phyloP scores from a whole-genome alignment of 352 stramenopile species.

The Globisporangium carolinianum region DNA sequence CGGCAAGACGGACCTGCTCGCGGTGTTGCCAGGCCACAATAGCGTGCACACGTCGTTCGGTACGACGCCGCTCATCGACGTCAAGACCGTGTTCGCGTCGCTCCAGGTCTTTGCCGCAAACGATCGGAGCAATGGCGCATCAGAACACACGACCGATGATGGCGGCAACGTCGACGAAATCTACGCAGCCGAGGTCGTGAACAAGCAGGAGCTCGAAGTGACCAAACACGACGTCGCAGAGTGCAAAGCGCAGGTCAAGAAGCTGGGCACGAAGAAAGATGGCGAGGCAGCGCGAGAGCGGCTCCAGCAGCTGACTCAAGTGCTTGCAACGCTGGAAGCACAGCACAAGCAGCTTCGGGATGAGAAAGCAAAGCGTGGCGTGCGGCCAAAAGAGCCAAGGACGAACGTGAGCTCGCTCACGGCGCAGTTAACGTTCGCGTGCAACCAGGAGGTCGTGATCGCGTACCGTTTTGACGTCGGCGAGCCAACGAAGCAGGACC shows the following conservation, averaged over 20 bases:
- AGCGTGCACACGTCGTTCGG: conserved; percentile 51
- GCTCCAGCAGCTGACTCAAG: conserved; percentile 11
- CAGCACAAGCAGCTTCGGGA: background rate
- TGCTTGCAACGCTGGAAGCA: background rate
- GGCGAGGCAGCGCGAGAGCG: conserved; percentile 10
- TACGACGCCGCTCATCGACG: conserved; percentile 47
- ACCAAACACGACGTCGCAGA: conserved; percentile 16
- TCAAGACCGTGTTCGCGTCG: conserved; percentile 32
- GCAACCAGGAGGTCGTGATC: conserved; percentile 19
- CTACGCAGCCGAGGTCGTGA: conserved; percentile 14
- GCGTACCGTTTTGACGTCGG: conserved; percentile 27
- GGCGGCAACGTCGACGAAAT: conserved; percentile 21
- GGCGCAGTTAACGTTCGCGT: conserved; percentile 8
- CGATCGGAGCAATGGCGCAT: conserved; percentile 13
- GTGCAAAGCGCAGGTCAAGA: conserved; percentile 3
- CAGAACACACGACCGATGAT: conserved; percentile 9
- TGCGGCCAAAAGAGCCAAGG: background rate
- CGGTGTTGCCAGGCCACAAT: conserved; percentile 38
- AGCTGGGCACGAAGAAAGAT: conserved; percentile 14
- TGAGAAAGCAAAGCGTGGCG: background rate
- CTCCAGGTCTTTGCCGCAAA: conserved; percentile 25
- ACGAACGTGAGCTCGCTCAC: background rate
- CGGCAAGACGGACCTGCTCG: conserved; percentile 19
- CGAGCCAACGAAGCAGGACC: conserved; percentile 16
- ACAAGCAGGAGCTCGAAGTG: conserved; percentile 36